Evolutionary conservation across 179 eudicot species (phyloP), one percentile per base, ranked within the genome.

Genomic region (Sideroxylon spinosum): DNA sequence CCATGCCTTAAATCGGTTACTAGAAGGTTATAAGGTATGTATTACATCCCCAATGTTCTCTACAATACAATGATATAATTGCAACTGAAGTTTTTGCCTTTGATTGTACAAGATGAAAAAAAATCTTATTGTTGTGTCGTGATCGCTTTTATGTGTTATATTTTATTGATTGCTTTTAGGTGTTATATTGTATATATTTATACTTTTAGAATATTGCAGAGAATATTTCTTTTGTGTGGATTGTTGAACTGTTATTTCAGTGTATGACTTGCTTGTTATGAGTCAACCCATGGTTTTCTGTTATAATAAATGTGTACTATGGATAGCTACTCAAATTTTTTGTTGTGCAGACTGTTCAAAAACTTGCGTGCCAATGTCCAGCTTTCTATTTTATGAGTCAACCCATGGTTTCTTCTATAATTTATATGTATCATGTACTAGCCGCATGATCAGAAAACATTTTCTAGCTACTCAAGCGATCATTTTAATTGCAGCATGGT

Each of bases 11-110:
- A 84, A 85, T 22, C 86, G 80, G 80, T 85, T 95, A 80, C 77
- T 95, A n/a, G 86, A 87, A 76, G 92, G 90, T 50, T 90, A 79
- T 88, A 79, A 91, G 98, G 98, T 93, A 80, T 65, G 37, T 64
- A 26, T 57, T 75, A 61, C 49, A 9, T 14, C 3, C 37, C 26
- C 25, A 5, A n/a, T 32, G 26, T 63, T 23, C 64, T 76, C 60
- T 48, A 68, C 23, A 13, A 28, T 64, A 32, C 13, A 14, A 70
- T 23, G 50, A 66, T 67, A 29, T 66, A 48, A 32, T 68, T 68
- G 26, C 44, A 20, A 56, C 53, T 70, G 32, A 56, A 48, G 28
- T 26, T 52, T 7, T 2, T 76, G 32, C 49, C 29, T 68, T 68
- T 50, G 64, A 61, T 75, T 61, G 29, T 28, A 61, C 29, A 0